Base-by-base conservation (phyloP, 1,139 yeast species). In the Hansenula sp. region DNA sequence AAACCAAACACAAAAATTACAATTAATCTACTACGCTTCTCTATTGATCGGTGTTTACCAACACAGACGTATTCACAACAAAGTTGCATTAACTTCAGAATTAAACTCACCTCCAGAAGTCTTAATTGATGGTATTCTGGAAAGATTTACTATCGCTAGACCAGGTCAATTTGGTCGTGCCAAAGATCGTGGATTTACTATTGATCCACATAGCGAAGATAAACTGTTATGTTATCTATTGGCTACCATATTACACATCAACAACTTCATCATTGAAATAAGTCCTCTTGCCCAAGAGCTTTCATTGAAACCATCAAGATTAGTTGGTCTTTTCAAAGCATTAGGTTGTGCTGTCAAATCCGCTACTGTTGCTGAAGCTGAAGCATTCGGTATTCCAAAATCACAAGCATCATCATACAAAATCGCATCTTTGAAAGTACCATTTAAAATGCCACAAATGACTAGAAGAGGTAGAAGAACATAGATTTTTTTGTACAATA, bases 191-290 rank as follows among this genome's bases (percentile, higher is more conserved):
- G 75, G 83, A 14, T 88, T 76, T 60, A 69, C 76, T 45, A 77
- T 92, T 47, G 97, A 92, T 57, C 96, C 97, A 32, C 82, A 78
- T 52, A 77, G 79, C 56, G 96, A 88, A 63, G 96, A 88, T 65
- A 88, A 84, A 64, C 69, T 92, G 38, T 68, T 92, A 50, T 84
- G 96, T 61, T 84, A 79, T 64, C 69, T 89, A 40, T 68, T 92
- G 47, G 85, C 85, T 8, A 64, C 84, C 37, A 71, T 86, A 38
- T 67, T 94, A 59, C 90, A 84, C 59, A 70, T 90, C 43, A 89
- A 87, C 59, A 79, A 77, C 50, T 92, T 79, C 65, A 68, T 77
- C 46, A 76, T 88, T 20, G 95, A 87, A 53, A 66, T 89, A 34
- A 75, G 85, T 8, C 95, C 96, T 19, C 66, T 92, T 52, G 90